A percentile compares a stretch with the other conserved stretches of the same genome.
Evolutionary conservation across 2,329 filamentous ascomycete genomes (phyloP).

Genomic region (Tolypocladium album): DNA sequence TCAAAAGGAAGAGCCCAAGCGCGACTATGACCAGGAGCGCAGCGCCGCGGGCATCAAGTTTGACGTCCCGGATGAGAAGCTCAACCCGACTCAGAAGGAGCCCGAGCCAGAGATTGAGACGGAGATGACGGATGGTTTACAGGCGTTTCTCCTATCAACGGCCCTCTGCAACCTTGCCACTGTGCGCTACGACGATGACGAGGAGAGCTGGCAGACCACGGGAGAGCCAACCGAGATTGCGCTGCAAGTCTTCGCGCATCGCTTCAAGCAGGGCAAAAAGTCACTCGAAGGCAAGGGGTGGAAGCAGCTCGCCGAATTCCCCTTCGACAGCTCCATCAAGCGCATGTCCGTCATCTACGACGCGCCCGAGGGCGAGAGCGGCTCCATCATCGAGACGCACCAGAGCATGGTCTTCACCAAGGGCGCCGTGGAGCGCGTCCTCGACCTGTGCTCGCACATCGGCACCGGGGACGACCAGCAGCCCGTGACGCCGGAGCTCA

Average conservation of each 20-base stretch:
- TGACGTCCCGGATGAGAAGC: conserved; percentile 49
- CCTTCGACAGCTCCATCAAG: conserved; percentile 71
- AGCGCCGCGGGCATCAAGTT: conserved; percentile 50
- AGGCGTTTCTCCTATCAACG: conserved; percentile 41
- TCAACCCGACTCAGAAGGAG: conserved; percentile 24
- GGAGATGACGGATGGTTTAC: conserved; percentile 37
- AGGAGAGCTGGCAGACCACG: conserved; percentile 51
- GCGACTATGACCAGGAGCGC: conserved; percentile 49
- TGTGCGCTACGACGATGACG: conserved; percentile 42
- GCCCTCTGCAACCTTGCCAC: conserved; percentile 58
- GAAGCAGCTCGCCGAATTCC: conserved; percentile 58
- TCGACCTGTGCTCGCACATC: conserved; percentile 43
- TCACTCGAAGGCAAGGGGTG: conserved; percentile 40
- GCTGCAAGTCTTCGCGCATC: conserved; percentile 62
- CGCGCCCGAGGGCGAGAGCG: conserved; percentile 27
- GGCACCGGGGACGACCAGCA: conserved; percentile 30
- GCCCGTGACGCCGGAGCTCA: conserved; percentile 38
- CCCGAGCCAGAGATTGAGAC: conserved; percentile 25
- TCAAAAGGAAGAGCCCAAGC: conserved; percentile 28
- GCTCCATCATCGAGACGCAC: conserved; percentile 24
- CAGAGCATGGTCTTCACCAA: conserved; percentile 49
- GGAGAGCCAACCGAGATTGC: conserved; percentile 69
- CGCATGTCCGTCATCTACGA: conserved; percentile 70
- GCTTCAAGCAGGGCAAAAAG: conserved; percentile 51
- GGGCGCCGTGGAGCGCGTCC: conserved; percentile 49